These are phyloP conservation scores for Paraphoma sp. DNA, from an alignment of 2,329 filamentous ascomycete genomes.

Conservation along the genomic window DNA sequence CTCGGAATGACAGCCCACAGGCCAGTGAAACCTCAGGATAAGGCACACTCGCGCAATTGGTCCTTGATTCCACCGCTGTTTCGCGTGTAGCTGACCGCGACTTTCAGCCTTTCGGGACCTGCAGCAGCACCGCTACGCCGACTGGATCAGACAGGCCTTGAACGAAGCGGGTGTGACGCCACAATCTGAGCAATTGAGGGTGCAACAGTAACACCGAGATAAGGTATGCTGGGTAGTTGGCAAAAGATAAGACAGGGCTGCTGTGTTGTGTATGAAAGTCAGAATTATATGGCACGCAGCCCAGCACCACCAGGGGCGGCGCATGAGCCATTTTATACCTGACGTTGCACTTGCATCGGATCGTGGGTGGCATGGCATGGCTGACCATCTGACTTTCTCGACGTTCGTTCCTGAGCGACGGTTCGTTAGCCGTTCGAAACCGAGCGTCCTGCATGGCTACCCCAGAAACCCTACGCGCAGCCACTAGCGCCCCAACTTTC, in stretches of 20 bases:
- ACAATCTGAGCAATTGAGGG: constrained; percentile 16
- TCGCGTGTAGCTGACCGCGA: constrained; percentile 15
- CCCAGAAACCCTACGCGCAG: constrained; percentile 14
- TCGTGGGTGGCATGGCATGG: background rate
- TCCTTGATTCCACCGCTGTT: constrained; percentile 37
- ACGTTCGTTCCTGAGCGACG: background rate
- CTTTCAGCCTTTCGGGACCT: constrained; percentile 8
- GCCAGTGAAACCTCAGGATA: constrained; percentile 22
- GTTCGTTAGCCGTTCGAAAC: constrained; percentile 5
- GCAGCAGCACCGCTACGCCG: constrained; percentile 6
- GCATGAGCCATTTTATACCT: constrained; percentile 1
- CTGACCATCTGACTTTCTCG: background rate
- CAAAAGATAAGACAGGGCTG: constrained; percentile 6
- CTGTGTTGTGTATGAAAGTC: background rate
- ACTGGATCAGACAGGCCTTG: background rate
- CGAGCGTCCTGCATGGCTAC: constrained; percentile 9
- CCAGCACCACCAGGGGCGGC: background rate
- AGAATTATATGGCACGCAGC: background rate
- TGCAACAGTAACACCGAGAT: constrained; percentile 15
- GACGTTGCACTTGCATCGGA: no score
- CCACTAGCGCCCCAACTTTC: constrained; percentile 11
- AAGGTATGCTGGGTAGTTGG: background rate
- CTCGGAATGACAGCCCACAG: background rate
- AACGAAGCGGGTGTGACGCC: constrained; percentile 20
- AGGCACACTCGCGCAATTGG: constrained; percentile 38